Evolutionary conservation across 2,329 filamentous ascomycete species (phyloP).

Genomic region (Stagonosporopsis vannaccii): DNA sequence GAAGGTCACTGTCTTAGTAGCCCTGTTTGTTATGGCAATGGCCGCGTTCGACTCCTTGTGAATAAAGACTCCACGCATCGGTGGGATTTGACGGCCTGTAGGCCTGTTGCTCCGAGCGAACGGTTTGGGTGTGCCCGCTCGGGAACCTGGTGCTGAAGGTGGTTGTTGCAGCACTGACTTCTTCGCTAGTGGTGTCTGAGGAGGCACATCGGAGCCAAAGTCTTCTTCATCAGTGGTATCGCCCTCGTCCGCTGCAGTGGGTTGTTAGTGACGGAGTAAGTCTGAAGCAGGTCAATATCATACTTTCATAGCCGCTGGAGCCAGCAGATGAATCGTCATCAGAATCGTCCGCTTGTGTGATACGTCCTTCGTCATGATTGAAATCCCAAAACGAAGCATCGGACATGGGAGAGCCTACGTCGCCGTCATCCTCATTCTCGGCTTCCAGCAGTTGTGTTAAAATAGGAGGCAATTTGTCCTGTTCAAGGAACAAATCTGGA

Average conservation of each 20-base stretch:
- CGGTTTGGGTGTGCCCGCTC: conserved; percentile 47
- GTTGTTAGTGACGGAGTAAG: conserved; percentile 54
- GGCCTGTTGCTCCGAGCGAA: conserved; percentile 45
- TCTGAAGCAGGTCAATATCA: conserved; percentile 42
- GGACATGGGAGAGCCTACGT: conserved; percentile 53
- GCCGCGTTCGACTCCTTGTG: conserved; percentile 47
- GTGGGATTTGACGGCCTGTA: conserved; percentile 39
- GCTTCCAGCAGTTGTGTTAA: conserved; percentile 78
- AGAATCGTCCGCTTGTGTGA: conserved; percentile 41
- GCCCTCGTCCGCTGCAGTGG: conserved; percentile 62
- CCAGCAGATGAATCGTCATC: conserved; percentile 56
- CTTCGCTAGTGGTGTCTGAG: conserved; percentile 53
- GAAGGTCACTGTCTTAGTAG: conserved; percentile 52
- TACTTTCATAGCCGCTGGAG: conserved; percentile 67
- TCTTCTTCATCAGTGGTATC: conserved; percentile 63
- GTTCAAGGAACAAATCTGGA: conserved; percentile 79
- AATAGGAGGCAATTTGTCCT: conserved; percentile 74
- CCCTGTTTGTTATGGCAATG: conserved; percentile 52
- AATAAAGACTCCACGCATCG: conserved; percentile 47
- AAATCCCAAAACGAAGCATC: conserved; percentile 69
- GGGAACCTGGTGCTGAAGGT: conserved; percentile 53
- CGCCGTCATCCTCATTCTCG: conserved; percentile 50
- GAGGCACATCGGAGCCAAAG: conserved; percentile 55
- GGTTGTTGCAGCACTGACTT: conserved; percentile 59
- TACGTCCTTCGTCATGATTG: conserved; percentile 56